A percentile compares a stretch with the other conserved stretches of the same genome.
Evolutionary conservation across 345 rosid species (phyloP).

Genomic region (Pugionium dolabratum): DNA sequence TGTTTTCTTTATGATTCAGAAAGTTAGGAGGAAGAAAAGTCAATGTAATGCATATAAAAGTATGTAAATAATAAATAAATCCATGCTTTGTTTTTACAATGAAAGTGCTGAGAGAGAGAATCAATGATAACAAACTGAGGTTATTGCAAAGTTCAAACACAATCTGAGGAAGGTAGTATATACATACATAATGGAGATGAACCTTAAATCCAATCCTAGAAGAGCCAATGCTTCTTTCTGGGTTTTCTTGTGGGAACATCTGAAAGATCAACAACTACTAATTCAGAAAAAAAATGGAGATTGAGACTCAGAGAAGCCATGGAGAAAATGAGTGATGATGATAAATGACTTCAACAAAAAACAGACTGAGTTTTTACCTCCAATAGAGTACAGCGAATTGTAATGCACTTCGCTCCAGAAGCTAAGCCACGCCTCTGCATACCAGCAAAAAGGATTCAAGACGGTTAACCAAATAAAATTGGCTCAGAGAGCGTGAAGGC

Average conservation of each 20-base stretch:
- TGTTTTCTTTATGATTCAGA: no score
- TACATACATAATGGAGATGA: constrained; percentile 19
- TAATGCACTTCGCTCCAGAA: constrained; percentile 99
- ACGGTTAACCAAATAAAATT: neutral
- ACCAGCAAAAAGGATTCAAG: neutral
- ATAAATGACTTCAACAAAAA: neutral
- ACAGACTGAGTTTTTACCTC: constrained; percentile 53
- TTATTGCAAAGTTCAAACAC: constrained; percentile 21
- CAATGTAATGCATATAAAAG: neutral
- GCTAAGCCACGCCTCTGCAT: constrained; percentile 84
- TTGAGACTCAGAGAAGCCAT: constrained; percentile 23
- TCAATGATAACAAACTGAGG: constrained; percentile 25
- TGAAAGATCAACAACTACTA: constrained; percentile 40
- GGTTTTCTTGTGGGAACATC: constrained; percentile 75
- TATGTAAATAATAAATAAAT: neutral
- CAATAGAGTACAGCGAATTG: constrained; percentile 77
- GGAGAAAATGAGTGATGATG: neutral
- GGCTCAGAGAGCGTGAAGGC: constrained; percentile 8
- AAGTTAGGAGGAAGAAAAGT: neutral
- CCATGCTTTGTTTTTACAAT: constrained; percentile 7
- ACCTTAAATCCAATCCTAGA: constrained; percentile 38
- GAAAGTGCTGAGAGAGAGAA: constrained; percentile 5
- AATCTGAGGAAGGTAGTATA: constrained; percentile 10
- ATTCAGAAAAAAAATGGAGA: constrained; percentile 18
- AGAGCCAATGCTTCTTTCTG: constrained; percentile 79